Conservation (phyloP, 2,329 filamentous ascomycete genomes). For the Fusarium sp. region DNA sequence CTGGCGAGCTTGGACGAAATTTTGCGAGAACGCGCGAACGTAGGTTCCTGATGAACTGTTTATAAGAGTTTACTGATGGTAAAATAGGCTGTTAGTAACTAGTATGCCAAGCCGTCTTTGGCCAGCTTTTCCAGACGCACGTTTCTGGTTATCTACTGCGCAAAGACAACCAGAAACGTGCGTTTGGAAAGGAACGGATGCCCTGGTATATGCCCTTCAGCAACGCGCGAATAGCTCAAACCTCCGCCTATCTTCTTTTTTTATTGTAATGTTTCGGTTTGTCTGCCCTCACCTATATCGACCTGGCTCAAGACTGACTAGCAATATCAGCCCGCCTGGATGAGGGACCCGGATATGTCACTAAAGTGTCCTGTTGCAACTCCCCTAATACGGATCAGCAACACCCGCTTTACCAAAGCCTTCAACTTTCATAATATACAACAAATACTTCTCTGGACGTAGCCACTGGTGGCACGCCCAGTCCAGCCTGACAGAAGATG, state of each 20-base stretch:
- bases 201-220: background rate
- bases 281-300: background rate
- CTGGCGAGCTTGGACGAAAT: background rate
- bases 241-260: no score
- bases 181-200: background rate
- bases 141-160: background rate
- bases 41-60: fast-evolving
- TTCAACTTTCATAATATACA: background rate
- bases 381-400: background rate
- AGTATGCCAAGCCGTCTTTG: background rate
- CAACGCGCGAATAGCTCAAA: background rate
- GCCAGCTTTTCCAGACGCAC: background rate
- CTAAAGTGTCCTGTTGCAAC: constrained; percentile 21
- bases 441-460: background rate
- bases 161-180: background rate
- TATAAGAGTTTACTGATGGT: background rate
- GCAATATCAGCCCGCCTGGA: background rate
- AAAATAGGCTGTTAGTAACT: background rate
- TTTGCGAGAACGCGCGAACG: background rate
- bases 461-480: background rate
- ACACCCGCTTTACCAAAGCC: background rate
- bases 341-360: constrained; percentile 22
- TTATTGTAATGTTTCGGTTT: background rate
- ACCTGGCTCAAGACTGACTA: fast-evolving
- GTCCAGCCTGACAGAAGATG: constrained; percentile 2